Conservation (phyloP, 805 yeast species). For the Teunomyces tritomae region DNA sequence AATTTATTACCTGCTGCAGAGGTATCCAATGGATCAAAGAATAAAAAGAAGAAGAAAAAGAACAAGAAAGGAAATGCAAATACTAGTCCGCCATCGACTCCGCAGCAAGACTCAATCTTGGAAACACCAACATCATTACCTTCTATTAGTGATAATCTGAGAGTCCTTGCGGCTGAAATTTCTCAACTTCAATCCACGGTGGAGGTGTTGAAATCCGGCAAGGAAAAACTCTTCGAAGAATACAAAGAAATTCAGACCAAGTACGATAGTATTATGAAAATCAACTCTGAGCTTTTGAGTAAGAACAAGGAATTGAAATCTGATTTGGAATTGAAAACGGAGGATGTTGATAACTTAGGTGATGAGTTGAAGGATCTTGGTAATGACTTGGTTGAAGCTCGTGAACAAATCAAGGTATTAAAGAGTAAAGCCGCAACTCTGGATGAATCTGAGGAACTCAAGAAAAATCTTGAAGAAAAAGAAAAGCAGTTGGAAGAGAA, state of each 20-base stretch:
- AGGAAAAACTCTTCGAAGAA: not conserved
- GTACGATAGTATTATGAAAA: conserved; percentile 10
- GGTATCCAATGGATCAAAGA: not conserved
- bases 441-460: not conserved
- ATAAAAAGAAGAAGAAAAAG: conserved; percentile 1
- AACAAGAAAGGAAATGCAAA: not conserved
- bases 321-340: conserved; percentile 42
- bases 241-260: not conserved
- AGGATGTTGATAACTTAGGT: conserved; percentile 66
- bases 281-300: conserved; percentile 15
- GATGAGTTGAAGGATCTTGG: conserved; percentile 81
- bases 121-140: not conserved
- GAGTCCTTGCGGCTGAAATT: not conserved
- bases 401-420: conserved; percentile 50
- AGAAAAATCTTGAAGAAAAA: conserved; percentile 2
- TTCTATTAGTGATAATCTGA: not conserved
- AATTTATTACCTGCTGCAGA: conserved; percentile 1
- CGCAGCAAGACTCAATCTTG: not conserved
- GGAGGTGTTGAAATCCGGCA: not conserved
- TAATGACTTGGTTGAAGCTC: conserved; percentile 70
- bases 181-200: not conserved
- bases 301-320: conserved; percentile 18
- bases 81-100: not conserved
- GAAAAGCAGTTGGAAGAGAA: conserved; percentile 4
- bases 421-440: conserved; percentile 7